phyloP scores from a whole-genome alignment of 805 yeast species.

The Candida oleophila region DNA sequence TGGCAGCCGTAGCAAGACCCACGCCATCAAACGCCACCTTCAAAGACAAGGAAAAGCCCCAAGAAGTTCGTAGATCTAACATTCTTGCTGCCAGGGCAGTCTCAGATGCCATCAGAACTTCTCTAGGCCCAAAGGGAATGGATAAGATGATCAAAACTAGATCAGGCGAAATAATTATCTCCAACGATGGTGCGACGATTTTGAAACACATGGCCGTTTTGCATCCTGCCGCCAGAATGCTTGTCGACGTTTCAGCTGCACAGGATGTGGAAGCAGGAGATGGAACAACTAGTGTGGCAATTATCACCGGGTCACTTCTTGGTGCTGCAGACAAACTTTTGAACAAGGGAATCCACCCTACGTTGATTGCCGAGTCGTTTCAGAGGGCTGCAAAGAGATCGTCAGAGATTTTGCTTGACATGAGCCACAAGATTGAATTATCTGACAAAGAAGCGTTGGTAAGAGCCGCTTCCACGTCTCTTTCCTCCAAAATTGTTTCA shows the following conservation, averaged over 20 bases:
- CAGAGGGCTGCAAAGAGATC: constrained; percentile 85
- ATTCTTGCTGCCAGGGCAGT: constrained; percentile 93
- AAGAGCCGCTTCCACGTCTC: constrained; percentile 92
- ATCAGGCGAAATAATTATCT: constrained; percentile 86
- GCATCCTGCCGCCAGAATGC: constrained; percentile 98
- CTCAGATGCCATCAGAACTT: constrained; percentile 91
- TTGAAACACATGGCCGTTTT: constrained; percentile 96
- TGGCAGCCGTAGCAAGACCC: constrained; percentile 13
- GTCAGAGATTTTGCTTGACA: constrained; percentile 75
- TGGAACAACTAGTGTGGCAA: constrained; percentile 97
- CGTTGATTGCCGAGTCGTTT: constrained; percentile 89
- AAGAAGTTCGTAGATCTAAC: constrained; percentile 86
- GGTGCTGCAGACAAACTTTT: constrained; percentile 94
- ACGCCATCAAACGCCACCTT: constrained; percentile 80
- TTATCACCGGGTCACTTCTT: constrained; percentile 87
- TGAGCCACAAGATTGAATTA: constrained; percentile 81
- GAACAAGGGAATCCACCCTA: constrained; percentile 92
- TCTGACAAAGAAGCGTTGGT: constrained; percentile 78
- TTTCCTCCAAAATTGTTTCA: constrained; percentile 92
- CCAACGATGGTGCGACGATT: constrained; percentile 98
- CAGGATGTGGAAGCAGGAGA: constrained; percentile 99
- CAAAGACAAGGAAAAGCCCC: constrained; percentile 91
- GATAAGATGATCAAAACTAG: constrained; percentile 98
- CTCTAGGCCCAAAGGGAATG: constrained; percentile 99
- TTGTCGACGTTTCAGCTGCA: constrained; percentile 93